phyloP scores from a whole-genome alignment of 2,329 filamentous ascomycete species.

The Sporothrix protearum region DNA sequence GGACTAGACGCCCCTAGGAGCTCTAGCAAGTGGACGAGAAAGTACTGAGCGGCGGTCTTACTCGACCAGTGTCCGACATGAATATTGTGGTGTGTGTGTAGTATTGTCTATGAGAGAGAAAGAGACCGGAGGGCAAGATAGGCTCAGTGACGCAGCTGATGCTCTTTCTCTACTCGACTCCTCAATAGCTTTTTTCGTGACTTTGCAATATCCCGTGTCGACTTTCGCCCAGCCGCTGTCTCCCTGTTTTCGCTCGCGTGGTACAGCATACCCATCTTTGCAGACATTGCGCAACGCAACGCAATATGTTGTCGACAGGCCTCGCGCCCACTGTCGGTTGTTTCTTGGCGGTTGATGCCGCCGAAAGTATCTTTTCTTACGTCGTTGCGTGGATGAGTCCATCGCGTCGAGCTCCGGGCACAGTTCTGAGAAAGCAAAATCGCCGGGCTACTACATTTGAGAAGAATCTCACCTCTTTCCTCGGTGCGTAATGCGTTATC shows the following conservation, averaged over 20 bases:
- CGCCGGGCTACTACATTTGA: not conserved
- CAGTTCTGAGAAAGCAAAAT: not conserved
- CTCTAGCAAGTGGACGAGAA: not conserved
- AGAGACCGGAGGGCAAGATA: not conserved
- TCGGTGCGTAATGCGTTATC: not conserved
- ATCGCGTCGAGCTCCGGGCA: not conserved
- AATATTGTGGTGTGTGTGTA: not conserved
- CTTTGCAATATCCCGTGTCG: not conserved
- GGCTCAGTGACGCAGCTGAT: not conserved
- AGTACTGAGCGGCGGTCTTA: not conserved
- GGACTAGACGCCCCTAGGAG: not conserved
- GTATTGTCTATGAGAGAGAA: not conserved
- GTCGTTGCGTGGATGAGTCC: not conserved
- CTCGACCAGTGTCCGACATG: not conserved
- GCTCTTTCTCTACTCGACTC: not conserved
- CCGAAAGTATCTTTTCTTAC: not conserved
- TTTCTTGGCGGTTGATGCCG: not conserved
- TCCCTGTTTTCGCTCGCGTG: constrained; percentile 8
- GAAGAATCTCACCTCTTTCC: not conserved
- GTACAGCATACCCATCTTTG: constrained; percentile 8
- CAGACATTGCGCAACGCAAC: not conserved
- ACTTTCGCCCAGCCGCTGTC: not conserved
- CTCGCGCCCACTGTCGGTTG: not conserved
- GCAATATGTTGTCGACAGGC: not conserved
- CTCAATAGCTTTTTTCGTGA: not conserved